phyloP scores from a whole-genome alignment of 305 asterid species.

The Solanum hybrid region DNA sequence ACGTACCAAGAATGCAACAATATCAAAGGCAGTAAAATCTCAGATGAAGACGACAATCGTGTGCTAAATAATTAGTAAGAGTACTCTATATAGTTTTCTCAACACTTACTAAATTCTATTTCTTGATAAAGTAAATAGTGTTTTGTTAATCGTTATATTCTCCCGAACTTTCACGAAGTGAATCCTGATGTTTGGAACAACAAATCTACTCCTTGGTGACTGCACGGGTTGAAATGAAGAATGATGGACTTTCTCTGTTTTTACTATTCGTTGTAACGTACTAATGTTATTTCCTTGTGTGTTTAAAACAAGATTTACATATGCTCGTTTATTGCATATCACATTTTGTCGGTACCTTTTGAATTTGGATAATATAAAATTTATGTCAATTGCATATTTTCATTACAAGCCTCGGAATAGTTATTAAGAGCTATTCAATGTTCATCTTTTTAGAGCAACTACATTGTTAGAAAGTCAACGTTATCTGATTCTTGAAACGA shows the following conservation, averaged over 20 bases:
- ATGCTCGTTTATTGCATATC: background rate
- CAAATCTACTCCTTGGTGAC: background rate
- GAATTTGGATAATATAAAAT: too few species aligned
- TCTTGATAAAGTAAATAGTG: too few species aligned
- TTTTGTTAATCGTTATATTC: too few species aligned
- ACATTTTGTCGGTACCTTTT: too few species aligned
- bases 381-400: too few species aligned
- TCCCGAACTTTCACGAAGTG: background rate
- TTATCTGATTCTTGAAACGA: background rate
- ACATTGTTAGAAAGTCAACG: background rate
- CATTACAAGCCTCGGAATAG: too few species aligned
- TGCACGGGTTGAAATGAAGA: background rate
- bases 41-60: too few species aligned
- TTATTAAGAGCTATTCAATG: background rate
- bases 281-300: background rate
- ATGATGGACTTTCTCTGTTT: background rate
- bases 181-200: background rate
- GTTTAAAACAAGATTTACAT: background rate
- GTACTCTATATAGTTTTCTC: too few species aligned
- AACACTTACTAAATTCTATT: too few species aligned
- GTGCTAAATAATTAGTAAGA: too few species aligned
- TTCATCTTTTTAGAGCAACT: background rate
- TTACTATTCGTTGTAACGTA: background rate
- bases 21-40: too few species aligned
- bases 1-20: too few species aligned